Percentiles rank a stretch among this genome's conserved stretches.
These are phyloP conservation scores for Lentinula boryana DNA, from an alignment of 768 basidiomycete genomes.

Conservation along the genomic window DNA sequence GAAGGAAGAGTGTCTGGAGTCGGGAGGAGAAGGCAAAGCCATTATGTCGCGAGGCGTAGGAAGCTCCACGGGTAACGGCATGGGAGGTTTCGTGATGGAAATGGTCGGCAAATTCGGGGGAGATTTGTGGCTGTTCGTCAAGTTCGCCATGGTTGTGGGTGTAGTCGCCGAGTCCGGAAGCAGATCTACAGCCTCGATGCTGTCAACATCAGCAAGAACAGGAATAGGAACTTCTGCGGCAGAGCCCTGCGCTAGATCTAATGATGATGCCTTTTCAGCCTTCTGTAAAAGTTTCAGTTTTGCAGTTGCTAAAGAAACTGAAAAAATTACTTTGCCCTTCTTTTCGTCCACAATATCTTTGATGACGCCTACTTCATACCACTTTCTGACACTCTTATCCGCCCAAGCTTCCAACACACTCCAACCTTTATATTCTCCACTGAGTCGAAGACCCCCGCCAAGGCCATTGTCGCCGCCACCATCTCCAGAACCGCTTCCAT, in stretches of 20 bases:
- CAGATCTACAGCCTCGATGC: slow-evolving; percentile 12
- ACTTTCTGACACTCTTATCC: slow-evolving; percentile 79
- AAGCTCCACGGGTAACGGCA: slow-evolving; percentile 62
- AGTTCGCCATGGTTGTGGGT: slow-evolving; percentile 16
- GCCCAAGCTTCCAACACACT: slow-evolving; percentile 91
- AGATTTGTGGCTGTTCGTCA: slow-evolving; percentile 12
- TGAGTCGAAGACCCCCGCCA: slow-evolving; percentile 65
- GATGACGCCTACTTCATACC: slow-evolving; percentile 77
- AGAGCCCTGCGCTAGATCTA: slow-evolving; percentile 31
- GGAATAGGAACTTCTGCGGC: slow-evolving; percentile 61
- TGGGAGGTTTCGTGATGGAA: slow-evolving; percentile 64
- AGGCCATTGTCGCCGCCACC: slow-evolving; percentile 70
- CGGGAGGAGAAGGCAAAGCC: slow-evolving; percentile 35
- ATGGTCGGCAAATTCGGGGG: slow-evolving; percentile 42
- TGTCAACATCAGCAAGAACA: slow-evolving; percentile 39
- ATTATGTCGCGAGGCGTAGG: slow-evolving; percentile 61
- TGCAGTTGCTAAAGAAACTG: background rate
- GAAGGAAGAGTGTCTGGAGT: slow-evolving; percentile 36
- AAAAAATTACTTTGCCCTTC: slow-evolving; percentile 43
- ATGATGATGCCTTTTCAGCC: background rate
- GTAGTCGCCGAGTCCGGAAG: slow-evolving; percentile 21
- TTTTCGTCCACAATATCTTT: slow-evolving; percentile 40
- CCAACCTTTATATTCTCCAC: slow-evolving; percentile 90
- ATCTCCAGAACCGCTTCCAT: slow-evolving; percentile 73
- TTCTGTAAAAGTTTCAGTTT: background rate